phyloP scores from a whole-genome alignment of 1,284 basidiomycete species.

The Xerocomus nothofagi region DNA sequence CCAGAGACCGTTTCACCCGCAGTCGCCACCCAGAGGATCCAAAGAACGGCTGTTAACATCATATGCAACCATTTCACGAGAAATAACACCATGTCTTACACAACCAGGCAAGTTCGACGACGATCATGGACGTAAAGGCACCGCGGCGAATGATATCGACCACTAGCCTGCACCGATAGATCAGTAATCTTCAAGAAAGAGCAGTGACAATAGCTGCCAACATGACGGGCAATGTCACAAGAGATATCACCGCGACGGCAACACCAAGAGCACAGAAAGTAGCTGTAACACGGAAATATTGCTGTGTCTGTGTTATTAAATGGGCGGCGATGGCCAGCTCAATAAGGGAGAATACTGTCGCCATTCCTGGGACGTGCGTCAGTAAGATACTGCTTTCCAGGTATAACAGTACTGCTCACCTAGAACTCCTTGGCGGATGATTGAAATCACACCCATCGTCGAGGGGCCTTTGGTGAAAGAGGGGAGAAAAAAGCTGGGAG shows the following conservation, averaged over 20 bases:
- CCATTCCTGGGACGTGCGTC: constrained; percentile 19
- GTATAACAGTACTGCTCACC: constrained; percentile 19
- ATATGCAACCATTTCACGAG: background rate
- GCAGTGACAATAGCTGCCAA: constrained; percentile 27
- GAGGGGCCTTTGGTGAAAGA: background rate
- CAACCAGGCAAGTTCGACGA: constrained; percentile 39
- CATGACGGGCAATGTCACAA: constrained; percentile 49
- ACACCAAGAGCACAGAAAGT: constrained; percentile 44
- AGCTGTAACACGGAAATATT: constrained; percentile 17
- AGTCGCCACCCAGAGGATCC: constrained; percentile 57
- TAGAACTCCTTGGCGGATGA: constrained; percentile 26
- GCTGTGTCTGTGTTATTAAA: constrained; percentile 29
- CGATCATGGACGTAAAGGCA: constrained; percentile 39
- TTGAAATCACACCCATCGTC: constrained; percentile 21
- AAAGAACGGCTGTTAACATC: constrained; percentile 45
- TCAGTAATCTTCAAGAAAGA: constrained; percentile 8
- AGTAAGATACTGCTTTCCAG: background rate
- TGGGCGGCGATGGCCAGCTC: constrained; percentile 39
- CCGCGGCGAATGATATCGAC: constrained; percentile 37
- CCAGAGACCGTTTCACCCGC: constrained; percentile 41
- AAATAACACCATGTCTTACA: constrained; percentile 27
- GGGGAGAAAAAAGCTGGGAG: background rate
- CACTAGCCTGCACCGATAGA: constrained; percentile 29
- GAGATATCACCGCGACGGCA: constrained; percentile 42
- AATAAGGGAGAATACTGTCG: constrained; percentile 37